Evolutionary conservation across 306 rosid species (phyloP).

Genomic region (Vigna radiata): DNA sequence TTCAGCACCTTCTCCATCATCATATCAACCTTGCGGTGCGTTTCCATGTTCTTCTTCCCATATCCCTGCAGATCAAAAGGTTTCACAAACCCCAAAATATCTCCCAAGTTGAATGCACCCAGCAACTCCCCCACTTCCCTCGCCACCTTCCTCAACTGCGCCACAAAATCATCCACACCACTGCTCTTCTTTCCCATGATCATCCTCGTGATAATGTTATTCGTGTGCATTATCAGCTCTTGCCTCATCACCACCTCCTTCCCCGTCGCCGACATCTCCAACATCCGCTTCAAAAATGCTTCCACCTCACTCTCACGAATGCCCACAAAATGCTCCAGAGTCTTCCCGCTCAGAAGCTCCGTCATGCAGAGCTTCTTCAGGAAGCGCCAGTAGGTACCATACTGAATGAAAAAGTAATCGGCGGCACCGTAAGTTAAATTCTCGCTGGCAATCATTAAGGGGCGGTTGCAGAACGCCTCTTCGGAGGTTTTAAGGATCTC

Average conservation of each 20-base stretch:
- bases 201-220: not conserved
- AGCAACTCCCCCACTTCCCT: not conserved
- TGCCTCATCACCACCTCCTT: not conserved
- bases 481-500: constrained; percentile 15
- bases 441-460: constrained; percentile 1
- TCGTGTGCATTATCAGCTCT: not conserved
- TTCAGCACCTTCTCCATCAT: not conserved
- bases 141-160: not conserved
- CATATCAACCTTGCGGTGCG: not conserved
- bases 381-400: not conserved
- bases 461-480: not conserved
- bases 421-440: not conserved
- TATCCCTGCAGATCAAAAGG: not conserved
- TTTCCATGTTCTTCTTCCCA: constrained; percentile 7
- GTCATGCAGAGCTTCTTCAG: constrained; percentile 18
- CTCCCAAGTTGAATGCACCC: constrained; percentile 5
- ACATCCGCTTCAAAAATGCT: not conserved
- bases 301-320: not conserved
- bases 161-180: not conserved
- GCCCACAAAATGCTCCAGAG: not conserved
- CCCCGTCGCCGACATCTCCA: not conserved
- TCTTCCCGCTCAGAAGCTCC: constrained; percentile 2
- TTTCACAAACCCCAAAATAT: not conserved
- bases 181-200: not conserved
- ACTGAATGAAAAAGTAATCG: not conserved